phyloP scores from a whole-genome alignment of 208 protist species.

The Angomonas deanei region DNA sequence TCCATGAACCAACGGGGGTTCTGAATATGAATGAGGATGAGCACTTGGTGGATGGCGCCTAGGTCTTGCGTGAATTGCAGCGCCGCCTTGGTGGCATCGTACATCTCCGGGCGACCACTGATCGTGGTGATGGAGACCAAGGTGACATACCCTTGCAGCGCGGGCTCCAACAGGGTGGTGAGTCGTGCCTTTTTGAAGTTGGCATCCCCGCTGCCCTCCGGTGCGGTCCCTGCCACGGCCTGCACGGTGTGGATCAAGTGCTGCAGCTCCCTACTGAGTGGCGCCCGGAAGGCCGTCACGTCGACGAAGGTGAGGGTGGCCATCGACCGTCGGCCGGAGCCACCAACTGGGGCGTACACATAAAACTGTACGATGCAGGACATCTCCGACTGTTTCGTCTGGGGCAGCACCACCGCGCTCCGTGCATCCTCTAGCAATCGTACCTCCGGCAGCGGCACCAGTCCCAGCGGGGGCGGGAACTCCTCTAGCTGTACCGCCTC shows the following conservation, averaged over 20 bases:
- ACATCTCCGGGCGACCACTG: slow-evolving; percentile 65
- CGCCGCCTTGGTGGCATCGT: slow-evolving; percentile 51
- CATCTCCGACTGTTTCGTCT: slow-evolving; percentile 66
- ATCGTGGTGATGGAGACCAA: slow-evolving; percentile 80
- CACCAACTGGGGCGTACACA: slow-evolving; percentile 74
- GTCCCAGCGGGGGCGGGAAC: slow-evolving; percentile 72
- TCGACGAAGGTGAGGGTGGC: slow-evolving; percentile 86
- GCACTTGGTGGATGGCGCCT: slow-evolving; percentile 69
- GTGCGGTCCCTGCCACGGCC: slow-evolving; percentile 45
- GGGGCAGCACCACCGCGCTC: slow-evolving; percentile 54
- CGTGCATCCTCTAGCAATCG: slow-evolving; percentile 43
- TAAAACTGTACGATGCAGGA: slow-evolving; percentile 84
- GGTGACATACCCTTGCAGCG: slow-evolving; percentile 73
- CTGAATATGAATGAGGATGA: slow-evolving; percentile 76
- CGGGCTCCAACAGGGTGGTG: slow-evolving; percentile 68
- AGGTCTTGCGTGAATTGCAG: slow-evolving; percentile 57
- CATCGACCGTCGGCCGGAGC: slow-evolving; percentile 67
- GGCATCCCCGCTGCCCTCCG: slow-evolving; percentile 9
- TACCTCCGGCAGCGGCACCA: slow-evolving; percentile 67
- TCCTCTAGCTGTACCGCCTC: slow-evolving; percentile 56
- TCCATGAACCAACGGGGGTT: slow-evolving; percentile 79
- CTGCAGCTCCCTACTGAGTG: slow-evolving; percentile 57
- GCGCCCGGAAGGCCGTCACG: slow-evolving; percentile 59
- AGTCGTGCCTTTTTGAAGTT: slow-evolving; percentile 38
- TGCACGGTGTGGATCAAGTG: slow-evolving; percentile 67